Base-by-base conservation (phyloP, 108 stramenopile species). In the Cylindrotheca fusiformis region DNA sequence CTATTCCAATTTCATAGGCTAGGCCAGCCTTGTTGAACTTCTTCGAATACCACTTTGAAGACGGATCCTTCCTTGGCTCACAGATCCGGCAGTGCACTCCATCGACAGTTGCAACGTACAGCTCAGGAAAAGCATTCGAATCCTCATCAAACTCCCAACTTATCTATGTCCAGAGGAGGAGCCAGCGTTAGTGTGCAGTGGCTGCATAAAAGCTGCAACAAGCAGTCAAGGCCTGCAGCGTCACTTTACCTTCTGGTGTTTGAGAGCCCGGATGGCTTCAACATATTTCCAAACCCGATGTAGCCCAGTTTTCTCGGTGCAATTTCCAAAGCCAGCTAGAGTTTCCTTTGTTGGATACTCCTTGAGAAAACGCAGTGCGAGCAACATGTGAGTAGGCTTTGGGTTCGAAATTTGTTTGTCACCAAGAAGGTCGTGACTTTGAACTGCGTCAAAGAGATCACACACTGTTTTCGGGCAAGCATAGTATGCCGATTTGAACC, bases 21-120 rank as follows among this genome's bases (percentile, higher is more conserved):
- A 79, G 24, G 45, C 72, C 73, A 3, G 69, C 49, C 17, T 52
- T 45, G 20, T 75, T 75, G 55, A 28, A 55, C 58, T 80, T 80
- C 41, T 71, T 65, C 2, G 79, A 80, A 27, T 60, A 75, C 53
- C 63, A 71, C 22, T 65, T 69, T 23, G 29, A 45, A 55, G 44
- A 32, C 4, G 57, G 52, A 1, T 53, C 26, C 24, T 30, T 50
- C 21, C 44, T 32, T 48, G 30, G 31, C 49, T 68, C 67, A 1
- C 32, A 1, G 0, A 28, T 68, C 12, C 49, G 17, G 26, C 30
- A 68, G 27, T 68, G 51, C 4, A 68, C 44, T n/a, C 67, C 67
- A 59, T 68, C 67, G 0, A 68, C 67, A 17, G 58, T 4, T 1
- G 56, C 1, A 0, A 68, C 48, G 24, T 14, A 57, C 2, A 52